Base-by-base conservation (phyloP, 345 rosid genomes). In the Mangifera indica region DNA sequence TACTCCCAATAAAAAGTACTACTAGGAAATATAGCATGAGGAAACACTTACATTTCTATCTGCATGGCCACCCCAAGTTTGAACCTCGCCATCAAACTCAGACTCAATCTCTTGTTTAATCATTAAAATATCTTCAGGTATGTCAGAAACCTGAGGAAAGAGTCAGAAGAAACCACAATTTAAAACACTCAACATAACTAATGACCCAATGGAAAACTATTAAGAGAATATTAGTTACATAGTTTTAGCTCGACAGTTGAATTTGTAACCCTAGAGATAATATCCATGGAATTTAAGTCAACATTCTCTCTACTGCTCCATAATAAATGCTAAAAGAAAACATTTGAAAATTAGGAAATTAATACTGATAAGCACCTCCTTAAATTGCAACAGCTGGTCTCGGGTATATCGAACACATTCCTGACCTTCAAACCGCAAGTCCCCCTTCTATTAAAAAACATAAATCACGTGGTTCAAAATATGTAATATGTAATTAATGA, bases 311-410 rank as follows among this genome's bases (percentile, higher is more conserved):
- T 11, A 20, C 14, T 18, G 40, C 48, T 37, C 11, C 49, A 40
- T 37, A 61, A 61, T 1, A 20, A 34, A 20, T 44, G 22, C 3
- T 44, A 42, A 62, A 61, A 44, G n/a, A n/a, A n/a, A n/a, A n/a
- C n/a, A n/a, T n/a, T n/a, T n/a, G n/a, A n/a, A n/a, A n/a, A n/a
- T n/a, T n/a, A n/a, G 2, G 21, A 61, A 22, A 3, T 51, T 37
- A 46, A 59, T 51, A 71, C 29, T 26, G 56, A 75, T n/a, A n/a
- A n/a, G n/a, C n/a, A n/a, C 93, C 96, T 87, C 89, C 76, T 63
- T 83, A 21, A 90, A 83, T 69, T 83, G 86, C 61, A 93, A 78
- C 7, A 88, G 90, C 80, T 87, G 97, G 6, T 87, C 98, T 42
- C 88, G 82, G 45, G 90, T 81, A 81, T 86, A 90, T 66, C 56